phyloP scores from a whole-genome alignment of 106 monocot genomes.

The Dendrobium officinale region DNA sequence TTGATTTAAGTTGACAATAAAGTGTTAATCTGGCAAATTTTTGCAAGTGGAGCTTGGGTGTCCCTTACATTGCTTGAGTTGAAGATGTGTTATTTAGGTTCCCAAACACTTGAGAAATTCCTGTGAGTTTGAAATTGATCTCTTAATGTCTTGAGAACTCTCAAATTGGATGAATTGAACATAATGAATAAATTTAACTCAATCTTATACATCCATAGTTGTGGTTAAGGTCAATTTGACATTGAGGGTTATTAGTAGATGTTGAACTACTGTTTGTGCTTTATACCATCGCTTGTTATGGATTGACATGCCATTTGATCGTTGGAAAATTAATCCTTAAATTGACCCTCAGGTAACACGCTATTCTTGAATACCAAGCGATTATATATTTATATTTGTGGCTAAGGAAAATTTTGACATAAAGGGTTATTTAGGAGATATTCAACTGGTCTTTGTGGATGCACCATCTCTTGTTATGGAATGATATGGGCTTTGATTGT shows the following conservation, averaged over 20 bases:
- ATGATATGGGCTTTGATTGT: neutral
- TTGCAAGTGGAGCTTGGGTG: neutral
- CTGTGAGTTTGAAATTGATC: neutral
- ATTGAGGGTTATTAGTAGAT: neutral
- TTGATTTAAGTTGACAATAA: neutral
- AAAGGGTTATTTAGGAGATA: neutral
- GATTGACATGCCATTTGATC: neutral
- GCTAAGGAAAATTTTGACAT: neutral
- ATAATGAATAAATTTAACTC: neutral
- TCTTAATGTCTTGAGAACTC: neutral
- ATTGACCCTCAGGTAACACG: neutral
- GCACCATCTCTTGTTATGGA: neutral
- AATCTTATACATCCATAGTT: neutral
- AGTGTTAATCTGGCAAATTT: neutral
- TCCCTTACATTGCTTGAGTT: neutral
- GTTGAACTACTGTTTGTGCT: neutral
- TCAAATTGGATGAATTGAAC: neutral
- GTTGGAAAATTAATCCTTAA: neutral
- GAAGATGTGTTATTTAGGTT: neutral
- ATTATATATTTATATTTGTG: neutral
- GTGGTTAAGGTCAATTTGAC: neutral
- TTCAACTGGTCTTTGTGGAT: too few species aligned
- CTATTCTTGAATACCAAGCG: neutral
- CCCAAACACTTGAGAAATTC: neutral
- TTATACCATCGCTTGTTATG: neutral